Evolutionary conservation across 176 grass and related monocot genomes (phyloP).

Genomic region (Lolium multiflorum): DNA sequence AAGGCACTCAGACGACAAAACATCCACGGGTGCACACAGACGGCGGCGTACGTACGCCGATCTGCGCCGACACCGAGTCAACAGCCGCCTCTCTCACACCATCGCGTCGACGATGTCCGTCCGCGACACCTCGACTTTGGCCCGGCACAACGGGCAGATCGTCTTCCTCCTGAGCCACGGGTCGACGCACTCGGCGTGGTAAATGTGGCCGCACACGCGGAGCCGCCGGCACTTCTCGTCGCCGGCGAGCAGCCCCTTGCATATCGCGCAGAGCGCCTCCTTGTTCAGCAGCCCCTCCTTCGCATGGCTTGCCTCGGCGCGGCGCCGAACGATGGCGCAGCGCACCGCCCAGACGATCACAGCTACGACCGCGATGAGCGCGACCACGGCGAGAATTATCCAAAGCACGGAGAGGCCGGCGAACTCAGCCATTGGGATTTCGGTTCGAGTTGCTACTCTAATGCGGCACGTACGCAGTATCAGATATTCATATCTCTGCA

Average conservation of each 20-base stretch:
- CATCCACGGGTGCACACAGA: neutral
- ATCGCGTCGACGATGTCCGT: slow-evolving; percentile 23
- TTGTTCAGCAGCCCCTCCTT: slow-evolving; percentile 17
- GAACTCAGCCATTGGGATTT: slow-evolving; percentile 10
- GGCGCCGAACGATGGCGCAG: neutral
- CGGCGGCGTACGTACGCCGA: neutral
- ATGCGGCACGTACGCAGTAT: neutral
- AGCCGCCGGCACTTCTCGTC: slow-evolving; percentile 30
- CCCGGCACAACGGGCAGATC: slow-evolving; percentile 49
- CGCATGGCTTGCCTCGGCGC: neutral
- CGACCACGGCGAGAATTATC: neutral
- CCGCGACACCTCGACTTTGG: neutral
- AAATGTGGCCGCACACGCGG: slow-evolving; percentile 44
- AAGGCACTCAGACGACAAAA: neutral
- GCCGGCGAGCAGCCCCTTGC: slow-evolving; percentile 14
- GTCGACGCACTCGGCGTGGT: slow-evolving; percentile 45
- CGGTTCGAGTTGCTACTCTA: neutral
- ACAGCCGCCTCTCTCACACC: neutral
- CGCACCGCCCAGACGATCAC: slow-evolving; percentile 1
- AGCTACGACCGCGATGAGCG: neutral
- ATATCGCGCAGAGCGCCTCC: slow-evolving; percentile 44
- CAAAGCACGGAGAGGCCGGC: neutral
- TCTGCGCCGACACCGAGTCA: neutral
- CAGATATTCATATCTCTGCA: neutral
- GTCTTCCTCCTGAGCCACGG: slow-evolving; percentile 39